Evolutionary conservation across 1,284 basidiomycete species (phyloP).

Genomic region (Blastosporella zonata): DNA sequence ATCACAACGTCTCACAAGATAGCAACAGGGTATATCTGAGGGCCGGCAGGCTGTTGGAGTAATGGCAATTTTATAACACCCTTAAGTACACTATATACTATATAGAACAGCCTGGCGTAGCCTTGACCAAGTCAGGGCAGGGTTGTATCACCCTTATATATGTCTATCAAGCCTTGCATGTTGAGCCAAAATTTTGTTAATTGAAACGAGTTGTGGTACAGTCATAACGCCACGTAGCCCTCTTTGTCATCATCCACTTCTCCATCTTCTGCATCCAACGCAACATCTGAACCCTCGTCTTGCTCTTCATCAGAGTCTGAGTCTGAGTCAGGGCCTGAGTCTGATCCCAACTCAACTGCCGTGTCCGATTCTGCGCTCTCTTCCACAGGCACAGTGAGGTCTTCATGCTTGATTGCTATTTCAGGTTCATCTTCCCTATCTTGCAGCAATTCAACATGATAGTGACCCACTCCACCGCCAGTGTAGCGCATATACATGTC

Average conservation of each 20-base stretch:
- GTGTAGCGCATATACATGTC: slow-evolving; percentile 12
- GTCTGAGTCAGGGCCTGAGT: too few species aligned
- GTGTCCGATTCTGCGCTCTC: neutral
- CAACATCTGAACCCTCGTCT: neutral
- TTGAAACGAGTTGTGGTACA: too few species aligned
- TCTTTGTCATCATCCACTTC: too few species aligned
- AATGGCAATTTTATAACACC: neutral
- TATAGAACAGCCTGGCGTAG: too few species aligned
- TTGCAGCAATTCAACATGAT: neutral
- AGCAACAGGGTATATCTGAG: neutral
- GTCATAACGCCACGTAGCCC: neutral
- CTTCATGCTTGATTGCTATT: neutral
- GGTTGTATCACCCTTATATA: too few species aligned
- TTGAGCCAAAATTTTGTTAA: too few species aligned
- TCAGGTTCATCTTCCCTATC: neutral
- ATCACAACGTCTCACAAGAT: neutral
- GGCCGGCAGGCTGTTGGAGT: neutral
- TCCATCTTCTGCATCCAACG: too few species aligned
- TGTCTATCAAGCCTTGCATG: too few species aligned
- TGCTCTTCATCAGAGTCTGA: neutral
- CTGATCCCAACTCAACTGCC: neutral
- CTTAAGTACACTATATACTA: neutral
- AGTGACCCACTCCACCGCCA: slow-evolving; percentile 11
- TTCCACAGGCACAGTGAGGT: neutral
- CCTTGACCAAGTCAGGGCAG: too few species aligned